Conservation (phyloP, 352 stramenopile genomes). For the Peronospora destructor region DNA sequence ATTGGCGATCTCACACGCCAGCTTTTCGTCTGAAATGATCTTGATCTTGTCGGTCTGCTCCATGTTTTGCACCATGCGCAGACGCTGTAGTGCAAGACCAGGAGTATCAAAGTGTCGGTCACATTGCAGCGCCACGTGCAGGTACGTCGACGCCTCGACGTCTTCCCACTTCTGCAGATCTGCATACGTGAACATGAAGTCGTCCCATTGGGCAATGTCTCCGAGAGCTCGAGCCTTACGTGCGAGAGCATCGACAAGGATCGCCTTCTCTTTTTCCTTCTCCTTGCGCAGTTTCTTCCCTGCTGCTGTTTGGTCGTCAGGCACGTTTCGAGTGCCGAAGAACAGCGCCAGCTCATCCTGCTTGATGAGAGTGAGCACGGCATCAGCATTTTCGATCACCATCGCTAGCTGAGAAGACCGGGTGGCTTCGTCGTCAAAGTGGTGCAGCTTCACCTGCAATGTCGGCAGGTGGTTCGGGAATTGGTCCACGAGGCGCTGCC, state of each 20-base stretch:
- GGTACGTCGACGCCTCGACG: slow-evolving; percentile 43
- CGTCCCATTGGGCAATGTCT: slow-evolving; percentile 44
- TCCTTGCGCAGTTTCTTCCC: slow-evolving; percentile 74
- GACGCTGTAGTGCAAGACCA: slow-evolving; percentile 55
- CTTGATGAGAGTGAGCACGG: slow-evolving; percentile 52
- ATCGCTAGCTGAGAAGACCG: slow-evolving; percentile 37
- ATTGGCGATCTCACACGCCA: slow-evolving; percentile 39
- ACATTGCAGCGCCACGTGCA: slow-evolving; percentile 55
- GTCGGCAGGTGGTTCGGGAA: slow-evolving; percentile 56
- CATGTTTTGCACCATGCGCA: slow-evolving; percentile 62
- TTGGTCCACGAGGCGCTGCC: slow-evolving; percentile 42
- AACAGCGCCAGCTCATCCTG: slow-evolving; percentile 61
- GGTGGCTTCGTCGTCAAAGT: slow-evolving; percentile 58
- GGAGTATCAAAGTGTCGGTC: slow-evolving; percentile 42
- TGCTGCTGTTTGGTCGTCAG: slow-evolving; percentile 37
- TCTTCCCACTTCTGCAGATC: slow-evolving; percentile 75
- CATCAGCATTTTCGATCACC: slow-evolving; percentile 49
- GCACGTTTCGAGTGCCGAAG: slow-evolving; percentile 60
- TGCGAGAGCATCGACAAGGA: slow-evolving; percentile 57
- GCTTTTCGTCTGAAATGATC: slow-evolving; percentile 52
- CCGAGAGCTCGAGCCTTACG: slow-evolving; percentile 70
- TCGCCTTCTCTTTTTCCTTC: slow-evolving; percentile 62
- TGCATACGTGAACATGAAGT: slow-evolving; percentile 43
- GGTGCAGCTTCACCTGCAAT: slow-evolving; percentile 62
- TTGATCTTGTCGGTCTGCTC: slow-evolving; percentile 58